Conservation (phyloP, 2,329 filamentous ascomycete species). For the Pestalotiopsis fici region DNA sequence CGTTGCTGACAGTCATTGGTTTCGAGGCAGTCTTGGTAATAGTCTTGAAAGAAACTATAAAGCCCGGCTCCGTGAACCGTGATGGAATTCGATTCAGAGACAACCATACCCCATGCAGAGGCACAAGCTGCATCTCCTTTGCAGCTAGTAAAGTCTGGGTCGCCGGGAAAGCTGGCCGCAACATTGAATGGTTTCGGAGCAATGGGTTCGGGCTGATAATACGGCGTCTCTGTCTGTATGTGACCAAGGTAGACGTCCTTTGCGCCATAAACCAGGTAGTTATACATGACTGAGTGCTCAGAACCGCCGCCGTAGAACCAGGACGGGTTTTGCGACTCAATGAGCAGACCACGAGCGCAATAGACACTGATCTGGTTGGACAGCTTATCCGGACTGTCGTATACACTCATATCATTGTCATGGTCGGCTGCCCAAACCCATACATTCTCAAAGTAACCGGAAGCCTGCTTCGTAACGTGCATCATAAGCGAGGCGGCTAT, state of each 20-base stretch:
- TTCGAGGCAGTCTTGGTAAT: not conserved
- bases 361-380: slow-evolving; percentile 37
- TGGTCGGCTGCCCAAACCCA: slow-evolving; percentile 74
- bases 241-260: slow-evolving; percentile 48
- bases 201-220: slow-evolving; percentile 32
- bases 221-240: slow-evolving; percentile 43
- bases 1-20: not conserved
- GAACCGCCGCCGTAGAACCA: slow-evolving; percentile 47
- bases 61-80: not conserved
- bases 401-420: slow-evolving; percentile 31
- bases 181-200: slow-evolving; percentile 47
- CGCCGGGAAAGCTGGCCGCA: not conserved
- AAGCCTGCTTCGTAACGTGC: slow-evolving; percentile 43
- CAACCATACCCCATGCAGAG: not conserved
- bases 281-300: slow-evolving; percentile 52
- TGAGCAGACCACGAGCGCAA: slow-evolving; percentile 33
- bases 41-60: not conserved
- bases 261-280: slow-evolving; percentile 51
- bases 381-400: slow-evolving; percentile 5
- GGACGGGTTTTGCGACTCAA: slow-evolving; percentile 29
- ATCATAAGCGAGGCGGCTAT: slow-evolving; percentile 57
- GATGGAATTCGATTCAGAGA: not conserved
- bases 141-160: not conserved
- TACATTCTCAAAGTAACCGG: slow-evolving; percentile 51
- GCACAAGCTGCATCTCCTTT: not conserved